Evolutionary conservation across 2,329 filamentous ascomycete species (phyloP).

Genomic region (Cladosporium cucumerinum): DNA sequence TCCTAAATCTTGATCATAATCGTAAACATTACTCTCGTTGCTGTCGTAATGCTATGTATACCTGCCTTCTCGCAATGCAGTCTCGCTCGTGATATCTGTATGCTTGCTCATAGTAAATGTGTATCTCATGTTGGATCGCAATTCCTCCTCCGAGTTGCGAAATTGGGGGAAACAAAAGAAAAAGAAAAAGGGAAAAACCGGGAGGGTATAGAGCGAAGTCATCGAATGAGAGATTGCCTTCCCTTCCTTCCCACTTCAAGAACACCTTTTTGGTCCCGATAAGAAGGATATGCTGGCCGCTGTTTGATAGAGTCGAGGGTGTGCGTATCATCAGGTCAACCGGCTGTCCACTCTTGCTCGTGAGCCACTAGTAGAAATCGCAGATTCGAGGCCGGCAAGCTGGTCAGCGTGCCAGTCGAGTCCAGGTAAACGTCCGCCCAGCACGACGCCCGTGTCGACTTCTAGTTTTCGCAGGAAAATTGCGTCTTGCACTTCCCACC

Average conservation of each 20-base stretch:
- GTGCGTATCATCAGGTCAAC: neutral
- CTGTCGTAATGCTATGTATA: neutral
- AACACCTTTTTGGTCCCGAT: neutral
- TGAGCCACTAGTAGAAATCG: neutral
- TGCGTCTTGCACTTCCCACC: conserved; percentile 31
- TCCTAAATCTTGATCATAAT: neutral
- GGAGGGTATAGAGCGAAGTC: neutral
- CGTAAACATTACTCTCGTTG: neutral
- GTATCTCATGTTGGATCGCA: neutral
- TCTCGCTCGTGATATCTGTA: neutral
- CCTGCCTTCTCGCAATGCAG: neutral
- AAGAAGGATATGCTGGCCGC: neutral
- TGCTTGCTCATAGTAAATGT: neutral
- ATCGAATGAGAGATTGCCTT: neutral
- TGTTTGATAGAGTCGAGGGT: neutral
- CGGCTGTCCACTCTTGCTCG: conserved; percentile 6
- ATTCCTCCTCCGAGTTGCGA: neutral
- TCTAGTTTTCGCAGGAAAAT: conserved; percentile 10
- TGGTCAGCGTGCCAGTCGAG: conserved; percentile 4
- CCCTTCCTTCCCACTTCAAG: neutral
- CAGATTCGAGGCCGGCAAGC: neutral
- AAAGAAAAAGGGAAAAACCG: neutral
- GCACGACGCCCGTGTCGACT: neutral
- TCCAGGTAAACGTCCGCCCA: conserved; percentile 3
- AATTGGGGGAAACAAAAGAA: neutral